Evolutionary conservation across 73 alveolate species (phyloP).

Genomic region (Tetrahymena malaccensis): DNA sequence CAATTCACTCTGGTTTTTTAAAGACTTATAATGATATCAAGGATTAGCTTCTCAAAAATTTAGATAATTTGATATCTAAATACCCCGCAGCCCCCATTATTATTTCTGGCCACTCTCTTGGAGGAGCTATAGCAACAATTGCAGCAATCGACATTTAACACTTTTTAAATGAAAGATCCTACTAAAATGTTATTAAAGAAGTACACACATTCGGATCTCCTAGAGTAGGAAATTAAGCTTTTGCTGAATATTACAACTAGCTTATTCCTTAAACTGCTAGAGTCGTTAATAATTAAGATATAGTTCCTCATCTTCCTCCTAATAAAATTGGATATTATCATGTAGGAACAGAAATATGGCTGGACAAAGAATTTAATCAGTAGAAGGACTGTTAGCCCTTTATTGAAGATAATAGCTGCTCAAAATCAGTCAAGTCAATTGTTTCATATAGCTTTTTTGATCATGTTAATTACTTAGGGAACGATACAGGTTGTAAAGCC

Average conservation of each 20-base stretch:
- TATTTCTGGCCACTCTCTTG: conserved; percentile 36
- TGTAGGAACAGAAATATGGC: conserved; percentile 20
- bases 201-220: conserved; percentile 32
- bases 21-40: conserved; percentile 21
- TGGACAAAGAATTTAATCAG: background rate
- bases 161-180: background rate
- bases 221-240: conserved; percentile 25
- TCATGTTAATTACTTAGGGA: background rate
- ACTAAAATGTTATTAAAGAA: background rate
- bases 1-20: conserved; percentile 33
- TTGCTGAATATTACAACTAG: background rate
- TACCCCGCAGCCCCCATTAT: conserved; percentile 14
- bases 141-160: conserved; percentile 14
- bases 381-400: background rate
- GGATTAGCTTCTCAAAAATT: background rate
- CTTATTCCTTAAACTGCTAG: background rate
- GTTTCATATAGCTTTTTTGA: background rate
- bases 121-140: conserved; percentile 33
- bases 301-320: conserved; percentile 33
- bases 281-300: conserved; percentile 2
- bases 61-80: background rate
- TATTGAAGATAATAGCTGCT: background rate
- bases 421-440: background rate
- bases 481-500: background rate
- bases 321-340: conserved; percentile 1